Conservation (phyloP, 495 filamentous ascomycete genomes). For the Penicillium canescens region DNA sequence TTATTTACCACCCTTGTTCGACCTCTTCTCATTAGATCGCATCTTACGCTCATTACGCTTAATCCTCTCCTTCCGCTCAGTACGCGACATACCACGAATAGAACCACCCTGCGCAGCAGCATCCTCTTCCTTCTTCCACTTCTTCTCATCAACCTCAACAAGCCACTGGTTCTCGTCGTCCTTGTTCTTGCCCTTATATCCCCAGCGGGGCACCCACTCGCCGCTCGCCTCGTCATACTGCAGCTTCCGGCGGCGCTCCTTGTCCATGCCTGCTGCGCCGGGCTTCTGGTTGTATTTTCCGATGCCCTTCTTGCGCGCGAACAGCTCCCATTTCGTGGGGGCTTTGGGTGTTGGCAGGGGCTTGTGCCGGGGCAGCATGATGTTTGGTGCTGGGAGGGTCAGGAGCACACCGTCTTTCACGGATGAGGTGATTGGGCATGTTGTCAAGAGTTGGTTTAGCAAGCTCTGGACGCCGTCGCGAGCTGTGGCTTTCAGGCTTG, state of each 20-base stretch:
- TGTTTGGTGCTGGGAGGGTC: constrained; percentile 67
- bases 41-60: constrained; percentile 70
- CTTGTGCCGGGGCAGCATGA: constrained; percentile 82
- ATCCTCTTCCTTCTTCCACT: constrained; percentile 62
- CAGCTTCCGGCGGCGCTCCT: constrained; percentile 74
- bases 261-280: constrained; percentile 43
- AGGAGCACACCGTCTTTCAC: constrained; percentile 69
- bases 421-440: constrained; percentile 70
- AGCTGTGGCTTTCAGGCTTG: constrained; percentile 63
- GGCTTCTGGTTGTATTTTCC: constrained; percentile 48
- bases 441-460: constrained; percentile 84
- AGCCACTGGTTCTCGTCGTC: constrained; percentile 75
- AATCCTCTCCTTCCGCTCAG: constrained; percentile 63
- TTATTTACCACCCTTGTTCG: constrained; percentile 40
- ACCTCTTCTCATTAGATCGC: constrained; percentile 65
- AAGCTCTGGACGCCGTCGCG: constrained; percentile 86
- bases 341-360: constrained; percentile 76
- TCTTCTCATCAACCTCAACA: constrained; percentile 84
- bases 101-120: constrained; percentile 59
- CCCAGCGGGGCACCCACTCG: constrained; percentile 91
- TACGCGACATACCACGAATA: constrained; percentile 60
- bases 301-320: constrained; percentile 95
- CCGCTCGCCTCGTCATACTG: constrained; percentile 81
- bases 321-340: constrained; percentile 90
- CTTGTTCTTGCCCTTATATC: constrained; percentile 92